Percentiles rank a stretch among this genome's conserved stretches.
phyloP scores from a whole-genome alignment of 75 land plant genomes.

The Gnetum montanum region DNA sequence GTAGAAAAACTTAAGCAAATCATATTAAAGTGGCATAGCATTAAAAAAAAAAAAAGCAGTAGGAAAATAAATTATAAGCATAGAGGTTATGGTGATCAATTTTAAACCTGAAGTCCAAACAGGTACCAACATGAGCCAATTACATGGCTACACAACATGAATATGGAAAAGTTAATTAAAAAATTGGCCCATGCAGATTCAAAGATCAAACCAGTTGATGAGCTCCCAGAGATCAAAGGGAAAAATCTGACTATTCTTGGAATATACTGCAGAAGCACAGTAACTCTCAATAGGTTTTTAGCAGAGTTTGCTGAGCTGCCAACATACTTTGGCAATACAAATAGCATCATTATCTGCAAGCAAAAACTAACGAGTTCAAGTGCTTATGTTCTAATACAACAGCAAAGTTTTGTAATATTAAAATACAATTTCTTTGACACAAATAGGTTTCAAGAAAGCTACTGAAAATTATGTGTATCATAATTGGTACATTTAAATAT shows the following conservation, averaged over 20 bases:
- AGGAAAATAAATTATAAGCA: no score
- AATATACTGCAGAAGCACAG: constrained; percentile 65
- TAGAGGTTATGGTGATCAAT: no score
- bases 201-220: constrained; percentile 86
- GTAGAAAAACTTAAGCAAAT: no score
- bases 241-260: constrained; percentile 64
- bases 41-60: no score
- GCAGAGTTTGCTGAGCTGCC: constrained; percentile 52
- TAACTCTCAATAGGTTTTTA: constrained; percentile 64
- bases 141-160: constrained; percentile 73
- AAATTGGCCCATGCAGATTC: constrained; percentile 98
- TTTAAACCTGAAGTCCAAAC: constrained; percentile 92
- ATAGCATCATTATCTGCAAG: constrained; percentile 54
- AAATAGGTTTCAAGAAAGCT: no score
- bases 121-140: constrained; percentile 97
- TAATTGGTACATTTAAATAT: no score
- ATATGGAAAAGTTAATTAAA: constrained; percentile 78
- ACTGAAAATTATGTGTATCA: no score
- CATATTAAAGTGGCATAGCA: no score
- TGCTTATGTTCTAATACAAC: no score
- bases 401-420: no score
- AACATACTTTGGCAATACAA: constrained; percentile 35
- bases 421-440: no score
- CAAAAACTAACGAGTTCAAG: no score
- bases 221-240: constrained; percentile 72